Conservation (phyloP, 148 eudicot species). For the Spergularia marina region DNA sequence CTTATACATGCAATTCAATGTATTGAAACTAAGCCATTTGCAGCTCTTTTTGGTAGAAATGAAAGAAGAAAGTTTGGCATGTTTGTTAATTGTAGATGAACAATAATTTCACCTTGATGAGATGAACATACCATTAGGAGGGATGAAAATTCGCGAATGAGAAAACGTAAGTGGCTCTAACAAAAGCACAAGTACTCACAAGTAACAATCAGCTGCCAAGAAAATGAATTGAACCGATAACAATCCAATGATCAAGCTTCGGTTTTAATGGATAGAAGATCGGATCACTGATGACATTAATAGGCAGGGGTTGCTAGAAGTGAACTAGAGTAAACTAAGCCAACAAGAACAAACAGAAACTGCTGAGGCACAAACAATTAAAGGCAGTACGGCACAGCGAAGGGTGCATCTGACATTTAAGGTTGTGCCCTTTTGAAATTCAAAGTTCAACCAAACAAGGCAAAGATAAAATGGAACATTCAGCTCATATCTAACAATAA, state of each 20-base stretch:
- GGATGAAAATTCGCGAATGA: not conserved
- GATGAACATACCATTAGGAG: no score
- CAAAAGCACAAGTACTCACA: not conserved
- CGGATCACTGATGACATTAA: not conserved
- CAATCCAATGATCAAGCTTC: not conserved
- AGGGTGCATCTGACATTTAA: not conserved
- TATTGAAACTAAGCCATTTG: not conserved
- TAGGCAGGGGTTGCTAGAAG: not conserved
- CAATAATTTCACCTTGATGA: no score
- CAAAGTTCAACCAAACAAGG: constrained; percentile 16
- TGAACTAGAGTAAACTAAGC: not conserved
- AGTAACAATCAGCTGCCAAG: not conserved
- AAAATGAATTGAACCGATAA: not conserved
- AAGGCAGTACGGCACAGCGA: constrained; percentile 8
- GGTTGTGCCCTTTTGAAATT: constrained; percentile 3
- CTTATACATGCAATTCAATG: not conserved
- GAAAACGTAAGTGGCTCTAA: not conserved
- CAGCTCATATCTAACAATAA: constrained; percentile 8
- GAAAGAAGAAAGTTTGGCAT: not conserved
- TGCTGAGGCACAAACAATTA: no score
- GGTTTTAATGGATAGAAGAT: not conserved
- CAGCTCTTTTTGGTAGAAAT: not conserved
- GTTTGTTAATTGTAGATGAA: no score
- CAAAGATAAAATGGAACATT: not conserved
- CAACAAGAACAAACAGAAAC: not conserved